A percentile compares a stretch with the other conserved stretches of the same genome.
Evolutionary conservation across 805 yeast species (phyloP).

Genomic region (Yueomyces sp.): DNA sequence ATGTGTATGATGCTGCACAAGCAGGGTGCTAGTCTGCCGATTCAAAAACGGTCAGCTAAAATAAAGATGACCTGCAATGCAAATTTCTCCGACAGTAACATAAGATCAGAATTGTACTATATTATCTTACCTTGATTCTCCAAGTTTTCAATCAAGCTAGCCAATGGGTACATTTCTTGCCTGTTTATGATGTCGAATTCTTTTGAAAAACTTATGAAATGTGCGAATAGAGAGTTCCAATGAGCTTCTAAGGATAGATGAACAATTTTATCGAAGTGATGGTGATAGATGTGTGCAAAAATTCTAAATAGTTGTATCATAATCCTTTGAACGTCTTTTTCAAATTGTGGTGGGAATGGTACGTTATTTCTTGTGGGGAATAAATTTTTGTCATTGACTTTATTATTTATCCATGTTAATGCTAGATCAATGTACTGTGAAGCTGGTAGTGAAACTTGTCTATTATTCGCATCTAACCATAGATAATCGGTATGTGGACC

Average conservation of each 20-base stretch:
- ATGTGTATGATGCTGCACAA: too few species aligned
- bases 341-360: constrained; percentile 79
- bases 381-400: constrained; percentile 74
- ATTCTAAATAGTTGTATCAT: constrained; percentile 87
- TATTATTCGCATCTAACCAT: constrained; percentile 76
- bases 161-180: constrained; percentile 66
- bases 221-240: constrained; percentile 96
- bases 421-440: constrained; percentile 86
- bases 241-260: constrained; percentile 91
- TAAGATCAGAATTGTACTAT: constrained; percentile 2
- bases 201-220: constrained; percentile 73
- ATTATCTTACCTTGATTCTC: constrained; percentile 79
- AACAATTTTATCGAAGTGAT: constrained; percentile 87
- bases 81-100: too few species aligned
- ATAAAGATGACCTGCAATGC: too few species aligned
- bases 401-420: constrained; percentile 76
- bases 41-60: too few species aligned
- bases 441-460: constrained; percentile 81
- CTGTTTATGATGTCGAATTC: constrained; percentile 75
- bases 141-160: constrained; percentile 61
- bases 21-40: too few species aligned
- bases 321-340: constrained; percentile 74
- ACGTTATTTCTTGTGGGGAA: constrained; percentile 86
- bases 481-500: constrained; percentile 84
- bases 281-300: constrained; percentile 88